These are phyloP conservation scores for Ogataea kodamae DNA, from an alignment of 805 yeast genomes.

Conservation along the genomic window DNA sequence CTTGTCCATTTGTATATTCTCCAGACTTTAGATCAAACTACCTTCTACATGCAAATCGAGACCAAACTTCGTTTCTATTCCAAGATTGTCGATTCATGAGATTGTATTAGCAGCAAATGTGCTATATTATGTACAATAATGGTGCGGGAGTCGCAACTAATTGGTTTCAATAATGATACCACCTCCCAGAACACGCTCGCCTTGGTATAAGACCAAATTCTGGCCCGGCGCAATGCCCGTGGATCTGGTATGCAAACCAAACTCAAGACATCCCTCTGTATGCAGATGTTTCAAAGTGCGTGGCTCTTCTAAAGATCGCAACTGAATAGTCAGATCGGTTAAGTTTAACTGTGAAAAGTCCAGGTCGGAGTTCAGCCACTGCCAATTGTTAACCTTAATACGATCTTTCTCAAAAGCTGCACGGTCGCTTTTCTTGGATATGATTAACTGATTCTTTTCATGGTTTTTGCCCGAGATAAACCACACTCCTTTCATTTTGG, in stretches of 20 bases:
- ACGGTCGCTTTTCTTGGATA: conserved; percentile 68
- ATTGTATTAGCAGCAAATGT: conserved; percentile 3
- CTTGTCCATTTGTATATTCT: conserved; percentile 19
- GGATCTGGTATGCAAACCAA: conserved; percentile 43
- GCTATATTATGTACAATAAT: too few relatives aligned
- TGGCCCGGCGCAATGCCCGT: conserved; percentile 92
- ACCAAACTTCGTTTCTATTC: conserved; percentile 5
- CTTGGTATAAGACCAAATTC: conserved; percentile 67
- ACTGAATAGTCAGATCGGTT: conserved; percentile 50
- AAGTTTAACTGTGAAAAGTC: conserved; percentile 8
- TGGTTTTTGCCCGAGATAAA: conserved; percentile 70
- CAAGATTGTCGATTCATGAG: conserved; percentile 1
- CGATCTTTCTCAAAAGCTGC: conserved; percentile 47
- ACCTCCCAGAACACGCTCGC: conserved; percentile 65
- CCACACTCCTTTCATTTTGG: conserved; percentile 76
- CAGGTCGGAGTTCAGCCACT: conserved; percentile 40
- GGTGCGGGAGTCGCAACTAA: too few relatives aligned
- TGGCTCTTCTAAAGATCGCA: conserved; percentile 70
- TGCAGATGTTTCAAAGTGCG: conserved; percentile 25
- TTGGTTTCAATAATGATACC: conserved; percentile 36
- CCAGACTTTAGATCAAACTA: conserved; percentile 19
- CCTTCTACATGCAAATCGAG: conserved; percentile 13
- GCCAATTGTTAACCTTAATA: conserved; percentile 44
- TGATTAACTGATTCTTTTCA: conserved; percentile 67
- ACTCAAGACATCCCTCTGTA: conserved; percentile 13